Conservation (phyloP, 73 alveolate species). For the Effrenium voratum region DNA sequence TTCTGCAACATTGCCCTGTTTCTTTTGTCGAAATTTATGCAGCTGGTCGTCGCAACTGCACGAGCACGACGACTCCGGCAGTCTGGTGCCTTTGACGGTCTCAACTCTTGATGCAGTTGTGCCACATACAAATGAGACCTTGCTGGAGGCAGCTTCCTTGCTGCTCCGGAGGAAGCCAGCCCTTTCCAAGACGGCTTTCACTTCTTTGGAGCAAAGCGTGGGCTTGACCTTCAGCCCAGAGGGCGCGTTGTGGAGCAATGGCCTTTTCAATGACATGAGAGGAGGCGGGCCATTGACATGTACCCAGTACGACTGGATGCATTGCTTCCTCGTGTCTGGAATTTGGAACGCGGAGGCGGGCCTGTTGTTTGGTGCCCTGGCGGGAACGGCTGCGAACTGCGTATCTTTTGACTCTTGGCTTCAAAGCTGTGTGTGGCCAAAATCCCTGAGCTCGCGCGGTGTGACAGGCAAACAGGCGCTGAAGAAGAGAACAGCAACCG, state of each 20-base stretch:
- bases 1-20: background rate
- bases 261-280: too few species aligned
- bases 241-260: background rate
- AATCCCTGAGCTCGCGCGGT: background rate
- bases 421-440: background rate
- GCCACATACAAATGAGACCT: background rate
- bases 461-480: background rate
- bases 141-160: background rate
- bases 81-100: background rate
- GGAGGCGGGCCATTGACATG: background rate
- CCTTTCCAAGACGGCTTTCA: background rate
- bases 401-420: background rate
- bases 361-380: background rate
- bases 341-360: background rate
- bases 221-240: background rate
- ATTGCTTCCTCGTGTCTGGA: background rate
- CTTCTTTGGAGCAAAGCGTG: background rate
- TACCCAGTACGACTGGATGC: conserved; percentile 25
- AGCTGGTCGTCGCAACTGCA: background rate
- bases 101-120: too few species aligned
- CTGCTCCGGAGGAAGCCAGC: background rate
- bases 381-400: background rate
- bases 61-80: background rate
- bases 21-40: background rate
- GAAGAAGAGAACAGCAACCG: background rate